Evolutionary conservation across 2,329 filamentous ascomycete species (phyloP), one percentile per base, ranked within the genome.

Genomic region (Ophiognomonia clavigignenti-juglandacearum): DNA sequence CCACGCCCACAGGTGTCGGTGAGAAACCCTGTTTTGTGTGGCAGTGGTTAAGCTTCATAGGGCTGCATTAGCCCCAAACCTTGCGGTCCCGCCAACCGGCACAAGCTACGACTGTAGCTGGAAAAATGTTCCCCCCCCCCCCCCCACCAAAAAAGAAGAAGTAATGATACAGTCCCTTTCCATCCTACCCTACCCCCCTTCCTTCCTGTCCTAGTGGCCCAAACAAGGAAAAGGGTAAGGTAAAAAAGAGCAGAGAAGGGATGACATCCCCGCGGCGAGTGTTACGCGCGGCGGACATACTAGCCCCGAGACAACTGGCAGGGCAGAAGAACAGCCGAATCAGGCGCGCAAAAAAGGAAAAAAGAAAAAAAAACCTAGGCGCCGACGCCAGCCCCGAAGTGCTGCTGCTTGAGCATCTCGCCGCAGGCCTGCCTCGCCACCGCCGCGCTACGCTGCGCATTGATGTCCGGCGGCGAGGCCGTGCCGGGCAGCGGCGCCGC

Each of bases 381-480:
- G 23, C 6, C 40, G 19, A 27, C 14, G n/a, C 19, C 19, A 29
- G 27, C 22, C 14, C 9, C 31, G 26, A 3, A 36, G 23, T 53
- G 32, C 51, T 59, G 45, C 40, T 61, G 52, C 16, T 57, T 56
- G 39, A 58, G 52, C 52, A 67, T 52, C 47, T 66, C 60, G 16
- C 66, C 61, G 48, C 65, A 68, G 0, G 64, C 63, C 36, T 68
- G 65, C 37, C 64, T 64, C 3, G 65, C 67, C 16, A 69, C 61
- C 6, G 61, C 58, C 36, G 61, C 60, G 53, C 65, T 67, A 27
- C 59, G 63, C 23, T 56, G 56, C 29, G 58, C 50, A 8, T 53
- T 47, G 4, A 53, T 39, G 26, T 56, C 48, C 24, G 51, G 44
- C 22, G 47, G 49, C 9, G 47, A 55, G 29, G 51, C 51, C n/a